Percentiles rank a stretch among this genome's conserved stretches.
Evolutionary conservation across 352 stramenopile genomes (phyloP).

Genomic region (Phytopythium helicoides): DNA sequence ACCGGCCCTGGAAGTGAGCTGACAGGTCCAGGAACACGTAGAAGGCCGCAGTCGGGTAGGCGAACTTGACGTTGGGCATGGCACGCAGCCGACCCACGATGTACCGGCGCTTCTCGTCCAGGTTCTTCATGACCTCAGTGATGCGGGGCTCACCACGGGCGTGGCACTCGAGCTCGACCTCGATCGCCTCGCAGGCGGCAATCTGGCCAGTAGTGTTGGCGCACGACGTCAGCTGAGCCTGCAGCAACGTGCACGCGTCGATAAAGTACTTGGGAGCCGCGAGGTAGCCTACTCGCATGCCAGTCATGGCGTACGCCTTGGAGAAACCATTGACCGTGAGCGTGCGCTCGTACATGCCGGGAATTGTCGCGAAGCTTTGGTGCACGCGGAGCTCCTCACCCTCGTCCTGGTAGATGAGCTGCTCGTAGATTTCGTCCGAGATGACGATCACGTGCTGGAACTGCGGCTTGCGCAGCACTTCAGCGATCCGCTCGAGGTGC

Average conservation of each 20-base stretch:
- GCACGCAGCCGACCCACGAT: slow-evolving; percentile 73
- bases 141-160: slow-evolving; percentile 44
- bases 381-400: slow-evolving; percentile 44
- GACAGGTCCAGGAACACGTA: slow-evolving; percentile 95
- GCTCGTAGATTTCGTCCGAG: slow-evolving; percentile 96
- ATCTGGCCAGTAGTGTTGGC: slow-evolving; percentile 91
- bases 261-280: slow-evolving; percentile 72
- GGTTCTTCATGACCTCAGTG: slow-evolving; percentile 30
- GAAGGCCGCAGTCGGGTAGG: slow-evolving; percentile 91
- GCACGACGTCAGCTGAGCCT: slow-evolving; percentile 95
- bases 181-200: slow-evolving; percentile 87
- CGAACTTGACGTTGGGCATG: slow-evolving; percentile 82
- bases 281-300: slow-evolving; percentile 93
- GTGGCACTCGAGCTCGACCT: slow-evolving; percentile 67
- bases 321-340: slow-evolving; percentile 96
- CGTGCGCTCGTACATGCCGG: slow-evolving; percentile 89
- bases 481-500: slow-evolving; percentile 48
- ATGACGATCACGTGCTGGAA: slow-evolving; percentile 86
- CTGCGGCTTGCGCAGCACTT: slow-evolving; percentile 47
- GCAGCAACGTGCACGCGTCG: slow-evolving; percentile 86
- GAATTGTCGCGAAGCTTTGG: slow-evolving; percentile 64
- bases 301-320: slow-evolving; percentile 97
- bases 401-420: slow-evolving; percentile 89
- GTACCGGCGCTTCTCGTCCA: slow-evolving; percentile 89
- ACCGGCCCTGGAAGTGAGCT: slow-evolving; percentile 44